Conservation (phyloP, 116 monocot genomes). For the Papilionanthe hybrid region DNA sequence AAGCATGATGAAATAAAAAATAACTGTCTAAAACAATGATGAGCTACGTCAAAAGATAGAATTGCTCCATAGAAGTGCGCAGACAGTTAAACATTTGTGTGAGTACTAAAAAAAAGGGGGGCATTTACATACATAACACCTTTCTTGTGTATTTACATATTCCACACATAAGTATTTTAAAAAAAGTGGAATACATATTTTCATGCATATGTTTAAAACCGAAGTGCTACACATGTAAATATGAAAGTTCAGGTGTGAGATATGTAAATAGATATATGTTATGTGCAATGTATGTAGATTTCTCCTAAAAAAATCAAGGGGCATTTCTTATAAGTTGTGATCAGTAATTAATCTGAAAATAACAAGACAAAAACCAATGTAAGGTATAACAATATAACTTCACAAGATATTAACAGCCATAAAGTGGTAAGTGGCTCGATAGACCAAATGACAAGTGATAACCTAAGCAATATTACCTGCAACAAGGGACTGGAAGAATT, state of each 20-base stretch:
- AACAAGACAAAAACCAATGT: background rate
- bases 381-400: background rate
- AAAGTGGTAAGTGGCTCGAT: background rate
- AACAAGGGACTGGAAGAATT: constrained; percentile 97
- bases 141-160: no score
- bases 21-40: background rate
- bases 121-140: no score
- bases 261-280: no score
- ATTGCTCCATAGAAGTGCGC: background rate
- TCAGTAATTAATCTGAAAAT: background rate
- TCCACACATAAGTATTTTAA: no score
- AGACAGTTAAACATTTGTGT: background rate
- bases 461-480: constrained; percentile 42
- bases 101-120: background rate
- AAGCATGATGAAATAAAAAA: background rate
- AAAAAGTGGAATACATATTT: no score
- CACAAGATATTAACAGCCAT: background rate
- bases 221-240: no score
- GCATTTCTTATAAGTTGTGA: background rate
- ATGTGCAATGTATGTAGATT: no score
- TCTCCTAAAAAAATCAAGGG: background rate
- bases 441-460: constrained; percentile 3
- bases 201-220: no score
- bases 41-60: background rate
- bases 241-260: no score